Evolutionary conservation across 2,329 filamentous ascomycete genomes (phyloP).

Genomic region (Pezicula rhizophila): DNA sequence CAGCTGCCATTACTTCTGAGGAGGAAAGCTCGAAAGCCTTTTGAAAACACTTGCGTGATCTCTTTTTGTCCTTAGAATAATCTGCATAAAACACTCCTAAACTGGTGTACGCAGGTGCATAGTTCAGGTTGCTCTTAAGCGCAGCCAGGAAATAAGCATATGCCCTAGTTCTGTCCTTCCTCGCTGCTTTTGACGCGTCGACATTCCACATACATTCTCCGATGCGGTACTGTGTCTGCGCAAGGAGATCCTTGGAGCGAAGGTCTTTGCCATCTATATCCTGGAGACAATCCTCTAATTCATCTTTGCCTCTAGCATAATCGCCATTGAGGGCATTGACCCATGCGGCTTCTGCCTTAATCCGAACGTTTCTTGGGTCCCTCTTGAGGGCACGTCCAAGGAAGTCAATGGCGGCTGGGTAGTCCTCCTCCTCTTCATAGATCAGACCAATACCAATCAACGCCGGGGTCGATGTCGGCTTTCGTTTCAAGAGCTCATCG

Average conservation of each 20-base stretch:
- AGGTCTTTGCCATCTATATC: slow-evolving; percentile 56
- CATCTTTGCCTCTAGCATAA: slow-evolving; percentile 58
- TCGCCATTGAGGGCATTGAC: slow-evolving; percentile 80
- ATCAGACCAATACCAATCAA: slow-evolving; percentile 88
- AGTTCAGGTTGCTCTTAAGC: slow-evolving; percentile 80
- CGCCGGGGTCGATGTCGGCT: slow-evolving; percentile 70
- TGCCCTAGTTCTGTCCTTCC: slow-evolving; percentile 75
- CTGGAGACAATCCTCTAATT: slow-evolving; percentile 64
- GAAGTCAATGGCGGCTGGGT: slow-evolving; percentile 73
- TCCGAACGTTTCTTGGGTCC: slow-evolving; percentile 67
- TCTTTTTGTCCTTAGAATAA: slow-evolving; percentile 78
- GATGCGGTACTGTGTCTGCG: slow-evolving; percentile 80
- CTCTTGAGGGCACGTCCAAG: slow-evolving; percentile 68
- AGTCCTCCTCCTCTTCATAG: slow-evolving; percentile 89
- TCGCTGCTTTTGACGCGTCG: slow-evolving; percentile 64
- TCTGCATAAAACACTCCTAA: slow-evolving; percentile 88
- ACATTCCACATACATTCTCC: slow-evolving; percentile 83
- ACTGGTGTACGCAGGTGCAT: slow-evolving; percentile 84
- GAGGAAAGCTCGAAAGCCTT: slow-evolving; percentile 92
- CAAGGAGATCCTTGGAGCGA: slow-evolving; percentile 64
- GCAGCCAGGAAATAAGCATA: slow-evolving; percentile 80
- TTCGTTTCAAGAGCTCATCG: slow-evolving; percentile 69
- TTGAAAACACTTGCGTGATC: slow-evolving; percentile 88
- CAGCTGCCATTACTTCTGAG: slow-evolving; percentile 79
- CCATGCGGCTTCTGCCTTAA: slow-evolving; percentile 87